These are phyloP conservation scores for Miscanthus sacchariflorus DNA, from an alignment of 202 grass and related monocot species.

Conservation along the genomic window DNA sequence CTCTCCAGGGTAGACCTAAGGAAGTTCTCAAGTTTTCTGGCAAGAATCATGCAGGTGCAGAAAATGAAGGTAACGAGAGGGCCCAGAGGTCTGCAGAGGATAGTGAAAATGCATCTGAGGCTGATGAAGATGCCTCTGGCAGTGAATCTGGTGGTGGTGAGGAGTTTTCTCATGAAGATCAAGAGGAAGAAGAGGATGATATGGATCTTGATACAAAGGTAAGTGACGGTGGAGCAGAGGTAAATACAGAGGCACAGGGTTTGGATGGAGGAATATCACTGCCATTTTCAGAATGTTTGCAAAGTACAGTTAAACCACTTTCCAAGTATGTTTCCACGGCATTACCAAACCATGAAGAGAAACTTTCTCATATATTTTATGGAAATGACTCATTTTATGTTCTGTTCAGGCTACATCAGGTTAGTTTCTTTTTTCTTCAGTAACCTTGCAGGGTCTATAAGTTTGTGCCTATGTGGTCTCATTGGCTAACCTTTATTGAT, in stretches of 20 bases:
- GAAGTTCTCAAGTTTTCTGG: conserved; percentile 50
- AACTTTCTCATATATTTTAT: conserved; percentile 72
- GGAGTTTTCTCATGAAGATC: conserved; percentile 76
- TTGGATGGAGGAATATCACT: conserved; percentile 67
- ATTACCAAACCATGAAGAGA: conserved; percentile 55
- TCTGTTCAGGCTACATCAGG: conserved; percentile 93
- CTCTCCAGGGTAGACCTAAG: conserved; percentile 53
- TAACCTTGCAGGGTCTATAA: not conserved
- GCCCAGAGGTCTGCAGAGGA: conserved; percentile 83
- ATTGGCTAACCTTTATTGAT: conserved; percentile 47
- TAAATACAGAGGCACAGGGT: conserved; percentile 66
- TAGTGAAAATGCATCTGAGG: conserved; percentile 84
- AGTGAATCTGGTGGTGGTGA: conserved; percentile 75
- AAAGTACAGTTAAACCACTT: conserved; percentile 74
- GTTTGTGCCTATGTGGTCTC: conserved; percentile 40
- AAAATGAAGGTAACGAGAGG: conserved; percentile 82
- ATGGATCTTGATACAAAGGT: conserved; percentile 82
- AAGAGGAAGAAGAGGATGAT: conserved; percentile 91
- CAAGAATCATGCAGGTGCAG: conserved; percentile 83
- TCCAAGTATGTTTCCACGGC: conserved; percentile 69
- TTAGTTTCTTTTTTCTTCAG: conserved; percentile 42
- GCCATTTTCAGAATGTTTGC: conserved; percentile 68
- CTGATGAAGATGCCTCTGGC: conserved; percentile 78
- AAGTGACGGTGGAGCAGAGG: conserved; percentile 90
- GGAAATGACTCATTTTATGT: conserved; percentile 94